phyloP scores from a whole-genome alignment of 257 asterid genomes.

The Solanum chilense region DNA sequence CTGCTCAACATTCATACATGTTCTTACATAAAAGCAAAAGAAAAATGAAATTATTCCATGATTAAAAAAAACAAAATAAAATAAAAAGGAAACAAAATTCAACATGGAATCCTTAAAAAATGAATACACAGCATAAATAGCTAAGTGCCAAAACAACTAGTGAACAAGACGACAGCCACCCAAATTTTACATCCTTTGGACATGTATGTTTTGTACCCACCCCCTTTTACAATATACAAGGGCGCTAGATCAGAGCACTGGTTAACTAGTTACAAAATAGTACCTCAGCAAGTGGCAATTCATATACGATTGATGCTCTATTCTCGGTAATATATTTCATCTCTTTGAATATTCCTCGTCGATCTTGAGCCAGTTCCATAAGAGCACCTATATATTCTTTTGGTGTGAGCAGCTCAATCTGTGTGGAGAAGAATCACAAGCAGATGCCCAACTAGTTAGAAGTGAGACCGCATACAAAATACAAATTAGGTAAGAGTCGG shows the following conservation, averaged over 20 bases:
- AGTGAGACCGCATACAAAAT: neutral
- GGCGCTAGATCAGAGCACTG: neutral
- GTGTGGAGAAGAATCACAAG: conserved; percentile 12
- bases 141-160: neutral
- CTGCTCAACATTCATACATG: neutral
- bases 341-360: conserved; percentile 94
- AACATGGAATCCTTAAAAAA: neutral
- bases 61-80: neutral
- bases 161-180: neutral
- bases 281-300: conserved; percentile 98
- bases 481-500: neutral
- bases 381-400: conserved; percentile 89
- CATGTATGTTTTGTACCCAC: neutral
- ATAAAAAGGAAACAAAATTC: neutral
- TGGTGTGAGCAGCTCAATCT: conserved; percentile 96
- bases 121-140: neutral
- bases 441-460: conserved; percentile 11
- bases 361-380: conserved; percentile 98
- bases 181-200: neutral
- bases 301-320: conserved; percentile 67
- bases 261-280: conserved; percentile 6
- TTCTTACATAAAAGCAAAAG: neutral
- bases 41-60: neutral
- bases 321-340: conserved; percentile 81
- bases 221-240: neutral